A percentile compares a stretch with the other conserved stretches of the same genome.
Conservation (phyloP, 208 protist genomes). For the Trichomonas vaginalis region DNA sequence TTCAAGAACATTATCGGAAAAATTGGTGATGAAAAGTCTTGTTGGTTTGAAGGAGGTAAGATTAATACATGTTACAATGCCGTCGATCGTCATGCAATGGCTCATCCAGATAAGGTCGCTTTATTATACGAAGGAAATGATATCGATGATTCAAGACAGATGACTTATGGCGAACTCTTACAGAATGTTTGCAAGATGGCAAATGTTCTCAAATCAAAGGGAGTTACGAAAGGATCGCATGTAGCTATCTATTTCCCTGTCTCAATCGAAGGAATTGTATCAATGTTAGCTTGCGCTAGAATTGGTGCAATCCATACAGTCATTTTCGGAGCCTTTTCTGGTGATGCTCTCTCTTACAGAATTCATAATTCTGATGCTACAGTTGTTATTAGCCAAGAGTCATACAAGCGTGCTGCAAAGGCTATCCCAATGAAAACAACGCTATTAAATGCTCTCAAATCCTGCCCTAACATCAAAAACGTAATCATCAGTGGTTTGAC, state of each 20-base stretch:
- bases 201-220: slow-evolving; percentile 49
- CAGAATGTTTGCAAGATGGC: slow-evolving; percentile 22
- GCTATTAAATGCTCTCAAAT: neutral
- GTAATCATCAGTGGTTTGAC: neutral
- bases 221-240: slow-evolving; percentile 51
- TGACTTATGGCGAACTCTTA: slow-evolving; percentile 23
- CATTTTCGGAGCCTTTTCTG: slow-evolving; percentile 40
- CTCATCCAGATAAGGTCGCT: slow-evolving; percentile 12
- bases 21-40: neutral
- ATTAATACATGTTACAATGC: slow-evolving; percentile 32
- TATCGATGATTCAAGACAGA: neutral
- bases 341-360: slow-evolving; percentile 43
- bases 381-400: slow-evolving; percentile 34
- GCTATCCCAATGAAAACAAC: slow-evolving; percentile 27
- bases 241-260: slow-evolving; percentile 88
- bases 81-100: slow-evolving; percentile 26
- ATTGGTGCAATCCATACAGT: slow-evolving; percentile 62
- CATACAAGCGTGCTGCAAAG: slow-evolving; percentile 25
- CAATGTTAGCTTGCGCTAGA: slow-evolving; percentile 87
- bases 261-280: slow-evolving; percentile 49
- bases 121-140: slow-evolving; percentile 29
- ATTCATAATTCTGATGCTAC: slow-evolving; percentile 46
- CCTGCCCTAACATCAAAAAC: neutral
- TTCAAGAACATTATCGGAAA: neutral
- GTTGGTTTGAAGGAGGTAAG: slow-evolving; percentile 23